phyloP scores from a whole-genome alignment of 2,329 filamentous ascomycete genomes.

The Neofusicoccum kwambonambiense region DNA sequence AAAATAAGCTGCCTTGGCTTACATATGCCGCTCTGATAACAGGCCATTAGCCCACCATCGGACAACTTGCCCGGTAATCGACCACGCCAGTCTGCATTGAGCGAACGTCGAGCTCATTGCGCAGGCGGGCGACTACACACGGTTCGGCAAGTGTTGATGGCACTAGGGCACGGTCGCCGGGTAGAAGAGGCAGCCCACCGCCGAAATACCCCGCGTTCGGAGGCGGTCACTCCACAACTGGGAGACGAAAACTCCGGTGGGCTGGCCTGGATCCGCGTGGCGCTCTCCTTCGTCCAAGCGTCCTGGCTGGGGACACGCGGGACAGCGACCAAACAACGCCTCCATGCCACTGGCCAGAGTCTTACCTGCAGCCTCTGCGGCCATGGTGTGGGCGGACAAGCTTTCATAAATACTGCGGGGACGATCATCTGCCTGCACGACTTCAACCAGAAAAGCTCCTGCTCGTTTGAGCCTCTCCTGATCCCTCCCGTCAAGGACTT shows the following conservation, averaged over 20 bases:
- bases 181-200: not conserved
- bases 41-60: not conserved
- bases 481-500: not conserved
- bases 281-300: not conserved
- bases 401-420: not conserved
- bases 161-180: not conserved
- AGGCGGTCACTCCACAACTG: not conserved
- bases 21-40: not conserved
- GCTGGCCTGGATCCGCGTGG: not conserved
- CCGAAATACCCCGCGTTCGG: constrained; percentile 2
- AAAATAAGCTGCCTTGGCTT: not conserved
- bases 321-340: not conserved
- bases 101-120: not conserved
- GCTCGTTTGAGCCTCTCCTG: not conserved
- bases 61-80: not conserved
- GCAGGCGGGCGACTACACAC: not conserved
- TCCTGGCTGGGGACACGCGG: not conserved
- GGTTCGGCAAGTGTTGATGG: not conserved
- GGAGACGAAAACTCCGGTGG: not conserved
- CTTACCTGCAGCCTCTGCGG: not conserved
- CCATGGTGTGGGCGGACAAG: not conserved
- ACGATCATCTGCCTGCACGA: not conserved
- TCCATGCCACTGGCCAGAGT: not conserved
- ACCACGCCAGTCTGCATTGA: not conserved
- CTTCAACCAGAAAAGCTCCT: not conserved